Conservation (phyloP, 257 asterid genomes). For the Solanum ossicruentum region DNA sequence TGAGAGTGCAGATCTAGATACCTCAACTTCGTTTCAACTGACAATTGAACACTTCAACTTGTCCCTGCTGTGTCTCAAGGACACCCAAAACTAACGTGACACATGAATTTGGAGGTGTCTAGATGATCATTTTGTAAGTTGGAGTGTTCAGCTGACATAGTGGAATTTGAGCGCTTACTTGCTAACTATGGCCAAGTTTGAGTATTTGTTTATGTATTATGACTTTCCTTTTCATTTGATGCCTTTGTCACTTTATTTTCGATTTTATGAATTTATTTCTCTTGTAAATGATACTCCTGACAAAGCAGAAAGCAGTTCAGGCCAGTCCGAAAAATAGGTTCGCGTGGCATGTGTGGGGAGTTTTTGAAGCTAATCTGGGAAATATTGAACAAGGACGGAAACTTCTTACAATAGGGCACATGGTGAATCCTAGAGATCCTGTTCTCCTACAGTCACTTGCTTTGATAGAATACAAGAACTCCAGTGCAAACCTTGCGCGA, state of each 20-base stretch:
- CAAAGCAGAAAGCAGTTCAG: slow-evolving; percentile 71
- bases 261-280: background rate
- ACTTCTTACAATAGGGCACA: slow-evolving; percentile 80
- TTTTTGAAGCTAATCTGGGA: slow-evolving; percentile 69
- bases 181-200: background rate
- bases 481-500: slow-evolving; percentile 69
- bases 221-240: background rate
- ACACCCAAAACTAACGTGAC: background rate
- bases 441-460: slow-evolving; percentile 92
- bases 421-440: slow-evolving; percentile 88
- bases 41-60: background rate
- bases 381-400: slow-evolving; percentile 60
- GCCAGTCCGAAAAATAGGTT: slow-evolving; percentile 96
- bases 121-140: background rate
- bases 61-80: background rate
- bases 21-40: background rate
- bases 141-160: background rate
- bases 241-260: background rate
- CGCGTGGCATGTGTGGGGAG: slow-evolving; percentile 99
- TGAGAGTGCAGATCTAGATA: background rate
- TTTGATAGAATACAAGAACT: slow-evolving; percentile 60
- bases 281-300: background rate
- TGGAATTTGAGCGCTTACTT: background rate
- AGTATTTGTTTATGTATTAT: background rate
- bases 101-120: background rate